Conservation (phyloP, 2,329 filamentous ascomycete species). For the Aspergillus fijiensis region DNA sequence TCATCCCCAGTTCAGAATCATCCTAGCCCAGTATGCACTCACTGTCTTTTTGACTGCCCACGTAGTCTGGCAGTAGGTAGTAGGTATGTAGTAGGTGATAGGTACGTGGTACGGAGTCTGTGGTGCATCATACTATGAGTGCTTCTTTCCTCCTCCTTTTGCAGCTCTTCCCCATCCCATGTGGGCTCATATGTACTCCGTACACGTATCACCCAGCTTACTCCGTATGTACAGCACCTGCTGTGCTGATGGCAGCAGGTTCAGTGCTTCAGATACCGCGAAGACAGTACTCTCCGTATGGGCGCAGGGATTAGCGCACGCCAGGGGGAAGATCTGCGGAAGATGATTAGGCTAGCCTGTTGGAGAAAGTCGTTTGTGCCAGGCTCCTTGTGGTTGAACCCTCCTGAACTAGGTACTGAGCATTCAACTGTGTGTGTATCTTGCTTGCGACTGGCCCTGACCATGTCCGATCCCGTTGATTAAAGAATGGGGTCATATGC, state of each 20-base stretch:
- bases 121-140: neutral
- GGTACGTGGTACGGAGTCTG: neutral
- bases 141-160: neutral
- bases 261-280: neutral
- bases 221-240: neutral
- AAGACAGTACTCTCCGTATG: neutral
- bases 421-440: neutral
- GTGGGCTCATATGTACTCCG: neutral
- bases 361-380: neutral
- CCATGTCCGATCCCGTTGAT: neutral
- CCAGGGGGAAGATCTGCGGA: neutral
- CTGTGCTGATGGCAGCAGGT: neutral
- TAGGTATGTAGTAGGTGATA: too few relatives aligned
- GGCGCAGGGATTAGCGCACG: neutral
- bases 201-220: too few relatives aligned
- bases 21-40: neutral
- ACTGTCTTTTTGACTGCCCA: neutral
- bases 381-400: too few relatives aligned
- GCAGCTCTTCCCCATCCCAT: neutral
- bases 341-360: neutral
- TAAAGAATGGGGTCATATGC: conserved; percentile 7
- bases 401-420: too few relatives aligned
- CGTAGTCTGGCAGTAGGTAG: neutral
- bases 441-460: conserved; percentile 1
- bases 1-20: neutral